Base-by-base conservation (phyloP, 768 basidiomycete genomes). In the Lactarius deliciosus region DNA sequence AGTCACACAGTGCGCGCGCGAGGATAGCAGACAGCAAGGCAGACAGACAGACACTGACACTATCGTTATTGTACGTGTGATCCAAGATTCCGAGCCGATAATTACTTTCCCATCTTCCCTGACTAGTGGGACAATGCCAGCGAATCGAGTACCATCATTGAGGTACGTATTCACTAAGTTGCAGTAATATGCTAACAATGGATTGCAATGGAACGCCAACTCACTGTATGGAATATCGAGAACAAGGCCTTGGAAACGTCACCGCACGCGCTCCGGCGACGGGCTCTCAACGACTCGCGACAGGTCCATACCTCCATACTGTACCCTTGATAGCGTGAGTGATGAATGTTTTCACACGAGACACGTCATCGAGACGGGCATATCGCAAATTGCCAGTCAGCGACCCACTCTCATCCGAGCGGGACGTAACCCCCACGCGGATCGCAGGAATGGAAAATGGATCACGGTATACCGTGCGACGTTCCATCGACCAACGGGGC, bases 1-100 rank as follows among this genome's bases (percentile, higher is more conserved):
- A 13, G 47, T 22, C 69, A 11, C 67, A 71, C 70, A 68, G 69
- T 70, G 55, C 74, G 71, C 74, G 71, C 54, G 34, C 53, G 32
- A 25, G 40, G n/a, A 36, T 9, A 18, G 10, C 50, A 22, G 22
- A 45, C 36, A 36, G 22, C 13, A 13, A 16, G n/a, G 3, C 50
- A 22, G 50, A 10, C 38, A 15, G 40, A 41, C 40, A 18, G 36
- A 36, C 36, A 36, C 34, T 34, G 34, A 9, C 34, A 34, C 47
- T 25, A 25, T 53, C 22, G 50, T 13, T 25, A 25, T 53, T 53
- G 50, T 5, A 25, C 15, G 22, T 25, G 50, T 53, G 25, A 53
- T 53, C 50, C 50, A 11, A 53, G 13, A 25, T 25, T 53, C 50
- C 50, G 50, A 53, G 13, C 50, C 50, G 50, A 53, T 25, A 22